Percentiles rank a stretch among this genome's conserved stretches.
These are phyloP conservation scores for Globisporangium cylindrosporum DNA, from an alignment of 352 stramenopile species.

Conservation along the genomic window DNA sequence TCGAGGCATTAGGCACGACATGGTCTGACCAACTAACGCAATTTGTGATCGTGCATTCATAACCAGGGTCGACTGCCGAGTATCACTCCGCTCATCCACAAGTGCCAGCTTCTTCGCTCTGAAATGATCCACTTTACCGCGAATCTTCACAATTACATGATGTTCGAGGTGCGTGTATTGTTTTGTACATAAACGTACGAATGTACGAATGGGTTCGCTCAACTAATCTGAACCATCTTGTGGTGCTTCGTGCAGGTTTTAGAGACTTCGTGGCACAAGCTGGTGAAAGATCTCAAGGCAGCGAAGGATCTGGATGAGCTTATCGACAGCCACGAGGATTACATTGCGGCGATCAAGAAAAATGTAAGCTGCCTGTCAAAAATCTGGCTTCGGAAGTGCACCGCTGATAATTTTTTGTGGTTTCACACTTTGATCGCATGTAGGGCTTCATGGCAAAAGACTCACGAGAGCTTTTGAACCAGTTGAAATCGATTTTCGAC, in stretches of 20 bases:
- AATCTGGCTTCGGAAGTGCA: background rate
- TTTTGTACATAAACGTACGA: background rate
- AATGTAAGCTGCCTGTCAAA: conserved; percentile 46
- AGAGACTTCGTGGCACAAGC: conserved; percentile 92
- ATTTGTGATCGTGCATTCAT: conserved; percentile 23
- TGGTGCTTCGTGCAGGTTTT: conserved; percentile 52
- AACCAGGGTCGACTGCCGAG: conserved; percentile 50
- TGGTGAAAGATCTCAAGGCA: conserved; percentile 88
- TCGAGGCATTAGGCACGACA: too few relatives aligned
- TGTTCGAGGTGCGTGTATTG: conserved; percentile 90
- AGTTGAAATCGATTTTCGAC: conserved; percentile 80
- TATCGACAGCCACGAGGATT: conserved; percentile 94
- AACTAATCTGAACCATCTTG: background rate
- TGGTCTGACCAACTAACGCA: background rate
- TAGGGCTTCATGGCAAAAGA: conserved; percentile 87
- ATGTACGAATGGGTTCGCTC: background rate
- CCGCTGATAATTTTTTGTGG: background rate
- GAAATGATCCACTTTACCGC: conserved; percentile 98
- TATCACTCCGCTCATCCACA: conserved; percentile 81
- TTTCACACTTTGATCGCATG: background rate
- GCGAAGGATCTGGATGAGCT: conserved; percentile 94
- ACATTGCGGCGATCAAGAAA: conserved; percentile 90
- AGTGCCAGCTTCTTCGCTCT: conserved; percentile 93
- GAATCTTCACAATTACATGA: conserved; percentile 98
- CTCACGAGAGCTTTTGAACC: conserved; percentile 62